Conservation (phyloP, 345 rosid genomes). For the Syzygium aqueum region DNA sequence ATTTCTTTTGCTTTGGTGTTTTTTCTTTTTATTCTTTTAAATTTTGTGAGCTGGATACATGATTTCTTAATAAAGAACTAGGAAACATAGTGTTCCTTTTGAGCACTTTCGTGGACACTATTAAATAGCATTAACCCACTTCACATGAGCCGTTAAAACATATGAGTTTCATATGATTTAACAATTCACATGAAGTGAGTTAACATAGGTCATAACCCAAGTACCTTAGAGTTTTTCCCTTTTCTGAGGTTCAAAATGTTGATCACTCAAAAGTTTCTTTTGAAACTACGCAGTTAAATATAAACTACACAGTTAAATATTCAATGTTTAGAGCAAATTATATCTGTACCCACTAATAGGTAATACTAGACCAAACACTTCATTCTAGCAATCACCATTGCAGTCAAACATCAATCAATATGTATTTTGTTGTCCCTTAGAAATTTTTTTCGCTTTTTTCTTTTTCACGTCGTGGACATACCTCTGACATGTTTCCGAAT, state of each 20-base stretch:
- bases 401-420: rapidly evolving
- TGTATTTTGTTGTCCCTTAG: neutral
- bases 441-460: neutral
- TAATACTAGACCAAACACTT: neutral
- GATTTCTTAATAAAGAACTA: neutral
- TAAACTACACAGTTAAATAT: neutral
- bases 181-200: neutral
- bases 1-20: neutral
- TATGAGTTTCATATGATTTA: neutral
- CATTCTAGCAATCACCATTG: neutral
- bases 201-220: neutral
- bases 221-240: neutral
- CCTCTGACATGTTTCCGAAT: neutral
- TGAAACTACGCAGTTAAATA: neutral
- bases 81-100: neutral
- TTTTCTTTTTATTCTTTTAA: neutral
- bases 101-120: neutral
- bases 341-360: rapidly evolving
- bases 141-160: neutral
- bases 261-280: neutral
- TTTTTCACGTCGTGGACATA: neutral
- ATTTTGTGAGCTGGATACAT: neutral
- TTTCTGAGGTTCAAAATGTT: too few species aligned
- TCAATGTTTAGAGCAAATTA: neutral
- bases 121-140: neutral